A percentile compares a stretch with the other conserved stretches of the same genome.
These are phyloP conservation scores for Lentinus brumalis DNA, from an alignment of 768 basidiomycete genomes.

Conservation along the genomic window DNA sequence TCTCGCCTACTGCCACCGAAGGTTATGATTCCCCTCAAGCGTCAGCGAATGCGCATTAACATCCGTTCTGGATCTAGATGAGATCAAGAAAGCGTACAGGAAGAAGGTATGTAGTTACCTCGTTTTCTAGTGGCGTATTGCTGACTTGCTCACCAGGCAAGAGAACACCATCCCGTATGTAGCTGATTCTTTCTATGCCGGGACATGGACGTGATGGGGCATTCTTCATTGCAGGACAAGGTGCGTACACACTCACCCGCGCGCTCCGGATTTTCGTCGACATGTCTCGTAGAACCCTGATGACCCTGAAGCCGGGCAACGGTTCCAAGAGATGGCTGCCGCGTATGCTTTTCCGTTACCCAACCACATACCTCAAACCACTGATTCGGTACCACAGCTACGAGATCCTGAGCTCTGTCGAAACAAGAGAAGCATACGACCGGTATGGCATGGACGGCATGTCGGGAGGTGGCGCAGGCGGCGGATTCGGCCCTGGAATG, in stretches of 20 bases:
- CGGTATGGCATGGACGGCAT: slow-evolving; percentile 71
- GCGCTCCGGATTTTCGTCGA: not conserved
- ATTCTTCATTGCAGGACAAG: slow-evolving; percentile 59
- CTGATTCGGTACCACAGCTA: slow-evolving; percentile 53
- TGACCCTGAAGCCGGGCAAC: slow-evolving; percentile 78
- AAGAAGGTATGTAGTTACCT: slow-evolving; percentile 63
- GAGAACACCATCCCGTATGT: slow-evolving; percentile 84
- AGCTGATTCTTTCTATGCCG: not conserved
- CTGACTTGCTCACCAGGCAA: slow-evolving; percentile 56
- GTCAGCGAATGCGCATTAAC: slow-evolving; percentile 18
- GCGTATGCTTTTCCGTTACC: slow-evolving; percentile 56
- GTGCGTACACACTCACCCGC: slow-evolving; percentile 35
- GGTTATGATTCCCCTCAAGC: slow-evolving; percentile 44
- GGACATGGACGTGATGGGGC: not conserved
- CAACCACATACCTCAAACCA: not conserved
- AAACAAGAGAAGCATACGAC: slow-evolving; percentile 75
- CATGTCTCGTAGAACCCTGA: slow-evolving; percentile 71
- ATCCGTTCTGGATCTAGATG: slow-evolving; percentile 44
- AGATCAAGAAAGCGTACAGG: slow-evolving; percentile 94
- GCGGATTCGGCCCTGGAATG: slow-evolving; percentile 40
- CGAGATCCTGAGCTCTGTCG: slow-evolving; percentile 74
- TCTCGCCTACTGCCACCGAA: slow-evolving; percentile 68
- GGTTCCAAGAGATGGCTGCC: slow-evolving; percentile 87
- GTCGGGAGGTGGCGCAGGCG: slow-evolving; percentile 45
- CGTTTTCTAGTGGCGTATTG: slow-evolving; percentile 8